A percentile compares a stretch with the other conserved stretches of the same genome.
Evolutionary conservation across 2,329 filamentous ascomycete species (phyloP).

Genomic region (Fusarium incarnatum): DNA sequence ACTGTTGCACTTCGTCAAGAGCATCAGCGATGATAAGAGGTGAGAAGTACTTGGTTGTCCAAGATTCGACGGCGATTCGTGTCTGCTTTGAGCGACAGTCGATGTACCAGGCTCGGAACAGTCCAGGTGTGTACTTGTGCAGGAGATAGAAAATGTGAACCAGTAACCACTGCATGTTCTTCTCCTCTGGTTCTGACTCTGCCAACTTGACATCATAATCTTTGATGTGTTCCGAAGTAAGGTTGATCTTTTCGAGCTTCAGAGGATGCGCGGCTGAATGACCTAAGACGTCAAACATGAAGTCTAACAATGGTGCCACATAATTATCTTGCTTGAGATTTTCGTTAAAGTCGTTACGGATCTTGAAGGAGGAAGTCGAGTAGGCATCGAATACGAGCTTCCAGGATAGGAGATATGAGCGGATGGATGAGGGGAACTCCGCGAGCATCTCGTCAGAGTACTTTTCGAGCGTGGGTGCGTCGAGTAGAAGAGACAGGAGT

Average conservation of each 20-base stretch:
- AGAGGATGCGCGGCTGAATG: slow-evolving; percentile 79
- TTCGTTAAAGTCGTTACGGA: slow-evolving; percentile 83
- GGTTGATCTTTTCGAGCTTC: slow-evolving; percentile 76
- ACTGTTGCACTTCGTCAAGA: slow-evolving; percentile 74
- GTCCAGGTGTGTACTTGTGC: slow-evolving; percentile 79
- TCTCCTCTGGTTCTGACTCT: slow-evolving; percentile 71
- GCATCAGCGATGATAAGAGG: slow-evolving; percentile 74
- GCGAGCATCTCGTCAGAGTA: slow-evolving; percentile 74
- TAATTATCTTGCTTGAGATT: slow-evolving; percentile 81
- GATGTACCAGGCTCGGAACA: slow-evolving; percentile 88
- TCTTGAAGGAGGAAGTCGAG: slow-evolving; percentile 79
- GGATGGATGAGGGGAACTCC: slow-evolving; percentile 75
- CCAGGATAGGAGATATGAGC: slow-evolving; percentile 90
- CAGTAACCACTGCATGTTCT: slow-evolving; percentile 84
- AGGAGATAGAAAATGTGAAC: slow-evolving; percentile 87
- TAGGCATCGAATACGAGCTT: slow-evolving; percentile 90
- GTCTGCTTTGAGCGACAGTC: slow-evolving; percentile 85
- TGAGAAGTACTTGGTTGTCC: slow-evolving; percentile 88
- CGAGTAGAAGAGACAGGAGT: slow-evolving; percentile 83
- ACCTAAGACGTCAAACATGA: slow-evolving; percentile 86
- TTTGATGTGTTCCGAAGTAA: slow-evolving; percentile 67
- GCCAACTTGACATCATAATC: slow-evolving; percentile 64
- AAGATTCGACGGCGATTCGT: slow-evolving; percentile 80
- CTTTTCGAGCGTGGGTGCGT: slow-evolving; percentile 77
- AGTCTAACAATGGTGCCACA: slow-evolving; percentile 76